These are phyloP conservation scores for Calocybe gambosa DNA, from an alignment of 1,284 basidiomycete species.

Conservation along the genomic window DNA sequence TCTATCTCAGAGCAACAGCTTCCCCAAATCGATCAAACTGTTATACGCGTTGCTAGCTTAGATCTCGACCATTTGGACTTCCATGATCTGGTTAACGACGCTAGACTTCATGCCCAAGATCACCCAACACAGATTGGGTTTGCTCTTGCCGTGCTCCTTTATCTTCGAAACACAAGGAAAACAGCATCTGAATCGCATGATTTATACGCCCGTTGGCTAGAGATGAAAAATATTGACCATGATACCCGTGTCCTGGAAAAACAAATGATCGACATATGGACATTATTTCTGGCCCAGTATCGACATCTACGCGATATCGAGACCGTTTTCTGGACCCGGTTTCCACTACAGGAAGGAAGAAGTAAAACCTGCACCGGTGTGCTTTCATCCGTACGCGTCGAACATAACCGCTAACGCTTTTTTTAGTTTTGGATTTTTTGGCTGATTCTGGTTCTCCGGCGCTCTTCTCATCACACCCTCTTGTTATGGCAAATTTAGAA, in stretches of 20 bases:
- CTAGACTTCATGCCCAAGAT: slow-evolving; percentile 7
- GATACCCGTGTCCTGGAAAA: slow-evolving; percentile 23
- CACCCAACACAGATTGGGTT: slow-evolving; percentile 24
- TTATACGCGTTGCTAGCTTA: slow-evolving; percentile 7
- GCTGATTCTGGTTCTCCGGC: slow-evolving; percentile 23
- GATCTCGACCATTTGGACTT: slow-evolving; percentile 17
- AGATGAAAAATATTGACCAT: slow-evolving; percentile 16
- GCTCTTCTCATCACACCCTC: slow-evolving; percentile 33
- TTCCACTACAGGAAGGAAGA: slow-evolving; percentile 24
- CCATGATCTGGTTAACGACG: slow-evolving; percentile 13
- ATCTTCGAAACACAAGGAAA: slow-evolving; percentile 22
- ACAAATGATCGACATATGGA: slow-evolving; percentile 25
- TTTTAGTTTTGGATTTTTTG: slow-evolving; percentile 42
- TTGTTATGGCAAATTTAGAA: slow-evolving; percentile 34
- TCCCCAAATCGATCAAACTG: slow-evolving; percentile 5
- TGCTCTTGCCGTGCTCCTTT: slow-evolving; percentile 28
- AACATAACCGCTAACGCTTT: neutral
- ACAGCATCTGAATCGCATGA: slow-evolving; percentile 15
- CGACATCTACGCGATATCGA: slow-evolving; percentile 28
- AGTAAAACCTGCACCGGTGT: slow-evolving; percentile 25
- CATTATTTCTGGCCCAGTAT: slow-evolving; percentile 27
- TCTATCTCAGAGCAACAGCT: neutral
- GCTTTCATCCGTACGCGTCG: slow-evolving; percentile 2
- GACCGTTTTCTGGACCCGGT: slow-evolving; percentile 30
- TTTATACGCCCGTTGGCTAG: slow-evolving; percentile 28